phyloP scores from a whole-genome alignment of 805 yeast species.

The Barnettozyma californica region DNA sequence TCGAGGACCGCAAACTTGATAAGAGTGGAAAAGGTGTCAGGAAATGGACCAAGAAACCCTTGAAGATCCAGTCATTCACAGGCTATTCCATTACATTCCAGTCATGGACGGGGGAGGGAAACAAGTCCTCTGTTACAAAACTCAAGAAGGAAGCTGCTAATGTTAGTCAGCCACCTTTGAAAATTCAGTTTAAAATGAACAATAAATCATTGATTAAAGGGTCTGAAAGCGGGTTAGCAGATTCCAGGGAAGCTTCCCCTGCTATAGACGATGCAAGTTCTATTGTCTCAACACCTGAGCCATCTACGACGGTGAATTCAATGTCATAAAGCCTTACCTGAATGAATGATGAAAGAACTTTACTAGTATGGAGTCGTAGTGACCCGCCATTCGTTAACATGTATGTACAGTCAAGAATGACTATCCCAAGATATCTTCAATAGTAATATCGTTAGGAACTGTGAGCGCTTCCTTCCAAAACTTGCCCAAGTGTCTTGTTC shows the following conservation, averaged over 20 bases:
- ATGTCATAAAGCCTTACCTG: neutral
- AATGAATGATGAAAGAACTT: neutral
- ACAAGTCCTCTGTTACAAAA: neutral
- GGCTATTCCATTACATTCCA: slow-evolving; percentile 34
- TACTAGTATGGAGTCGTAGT: neutral
- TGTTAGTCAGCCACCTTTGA: slow-evolving; percentile 4
- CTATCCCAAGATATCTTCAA: slow-evolving; percentile 29
- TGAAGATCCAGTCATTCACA: slow-evolving; percentile 39
- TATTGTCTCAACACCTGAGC: slow-evolving; percentile 19
- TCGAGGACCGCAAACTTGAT: slow-evolving; percentile 29
- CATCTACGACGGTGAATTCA: slow-evolving; percentile 17
- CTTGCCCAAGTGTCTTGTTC: slow-evolving; percentile 82
- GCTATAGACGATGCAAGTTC: slow-evolving; percentile 17
- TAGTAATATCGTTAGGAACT: slow-evolving; percentile 27
- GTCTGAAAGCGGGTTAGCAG: neutral
- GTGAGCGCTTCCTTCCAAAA: slow-evolving; percentile 75
- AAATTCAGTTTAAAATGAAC: slow-evolving; percentile 21
- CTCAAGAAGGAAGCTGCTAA: neutral
- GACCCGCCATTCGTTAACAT: neutral
- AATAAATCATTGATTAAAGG: slow-evolving; percentile 12
- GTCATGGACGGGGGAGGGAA: slow-evolving; percentile 34
- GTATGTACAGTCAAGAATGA: neutral
- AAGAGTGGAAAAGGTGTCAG: slow-evolving; percentile 39
- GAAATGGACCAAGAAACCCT: slow-evolving; percentile 37
- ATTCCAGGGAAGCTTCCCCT: slow-evolving; percentile 24